A percentile compares a stretch with the other conserved stretches of the same genome.
phyloP scores from a whole-genome alignment of 192 early-diverging fungal genomes.

The Phlyctochytrium arcticum region DNA sequence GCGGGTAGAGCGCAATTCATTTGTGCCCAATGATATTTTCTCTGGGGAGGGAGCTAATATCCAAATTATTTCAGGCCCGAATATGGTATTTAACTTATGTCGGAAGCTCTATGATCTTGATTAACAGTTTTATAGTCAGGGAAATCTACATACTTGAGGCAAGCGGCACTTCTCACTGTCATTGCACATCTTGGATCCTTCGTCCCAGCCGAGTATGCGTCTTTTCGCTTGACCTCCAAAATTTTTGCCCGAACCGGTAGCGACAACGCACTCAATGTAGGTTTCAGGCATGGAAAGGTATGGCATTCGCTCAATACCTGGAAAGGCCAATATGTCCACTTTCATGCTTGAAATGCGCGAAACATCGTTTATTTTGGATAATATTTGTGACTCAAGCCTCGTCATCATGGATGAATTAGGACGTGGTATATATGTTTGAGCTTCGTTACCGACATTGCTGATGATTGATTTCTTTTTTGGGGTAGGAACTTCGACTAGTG shows the following conservation, averaged over 20 bases:
- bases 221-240: slow-evolving; percentile 66
- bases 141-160: slow-evolving; percentile 81
- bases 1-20: slow-evolving; percentile 21
- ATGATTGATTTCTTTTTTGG: slow-evolving; percentile 16
- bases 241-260: slow-evolving; percentile 75
- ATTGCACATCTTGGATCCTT: slow-evolving; percentile 85
- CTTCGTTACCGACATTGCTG: too few species aligned
- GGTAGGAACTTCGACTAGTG: slow-evolving; percentile 63
- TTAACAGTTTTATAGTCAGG: slow-evolving; percentile 41
- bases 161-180: slow-evolving; percentile 70
- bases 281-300: too few species aligned
- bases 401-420: slow-evolving; percentile 92
- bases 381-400: slow-evolving; percentile 63
- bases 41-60: slow-evolving; percentile 52
- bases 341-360: slow-evolving; percentile 90
- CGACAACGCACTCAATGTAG: slow-evolving; percentile 55
- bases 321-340: slow-evolving; percentile 58
- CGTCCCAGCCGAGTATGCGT: slow-evolving; percentile 78
- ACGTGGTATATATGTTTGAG: too few species aligned
- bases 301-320: too few species aligned
- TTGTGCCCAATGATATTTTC: slow-evolving; percentile 71
- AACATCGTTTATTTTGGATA: slow-evolving; percentile 73
- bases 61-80: slow-evolving; percentile 84
- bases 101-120: neutral
- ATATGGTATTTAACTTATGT: slow-evolving; percentile 56